Percentiles rank a stretch among this genome's conserved stretches.
Conservation (phyloP, 2,329 filamentous ascomycete species). For the Dactylellina leptospora region DNA sequence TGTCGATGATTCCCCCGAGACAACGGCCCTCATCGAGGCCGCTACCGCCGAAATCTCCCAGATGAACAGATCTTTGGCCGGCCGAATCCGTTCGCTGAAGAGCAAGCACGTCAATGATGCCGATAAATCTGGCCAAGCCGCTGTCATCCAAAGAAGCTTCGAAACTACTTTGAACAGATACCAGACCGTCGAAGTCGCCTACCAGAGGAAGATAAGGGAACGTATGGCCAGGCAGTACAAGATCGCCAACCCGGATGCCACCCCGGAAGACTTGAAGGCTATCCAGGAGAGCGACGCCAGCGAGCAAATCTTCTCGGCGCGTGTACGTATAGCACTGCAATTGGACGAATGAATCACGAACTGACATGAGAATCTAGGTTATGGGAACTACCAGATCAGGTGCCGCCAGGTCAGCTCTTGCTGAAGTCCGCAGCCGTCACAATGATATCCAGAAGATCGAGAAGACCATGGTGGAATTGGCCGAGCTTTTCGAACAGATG, state of each 20-base stretch:
- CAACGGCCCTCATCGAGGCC: constrained; percentile 74
- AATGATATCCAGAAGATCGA: constrained; percentile 91
- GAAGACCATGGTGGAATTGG: constrained; percentile 84
- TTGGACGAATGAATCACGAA: constrained; percentile 4
- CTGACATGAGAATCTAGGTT: constrained; percentile 14
- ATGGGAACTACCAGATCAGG: constrained; percentile 72
- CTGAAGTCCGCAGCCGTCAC: constrained; percentile 83
- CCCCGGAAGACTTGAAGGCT: constrained; percentile 77
- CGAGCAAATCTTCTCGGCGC: constrained; percentile 86
- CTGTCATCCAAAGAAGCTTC: constrained; percentile 79
- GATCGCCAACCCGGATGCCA: constrained; percentile 84
- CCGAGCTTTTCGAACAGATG: constrained; percentile 88
- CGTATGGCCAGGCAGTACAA: constrained; percentile 89
- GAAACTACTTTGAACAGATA: constrained; percentile 83
- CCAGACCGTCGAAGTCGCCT: constrained; percentile 80
- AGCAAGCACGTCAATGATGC: constrained; percentile 77
- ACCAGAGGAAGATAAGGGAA: constrained; percentile 79
- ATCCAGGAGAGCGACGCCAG: constrained; percentile 74
- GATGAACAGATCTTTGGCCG: constrained; percentile 79
- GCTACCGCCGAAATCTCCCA: constrained; percentile 83
- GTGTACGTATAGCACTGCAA: constrained; percentile 62
- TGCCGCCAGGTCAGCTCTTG: constrained; percentile 79
- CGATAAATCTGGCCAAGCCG: constrained; percentile 81
- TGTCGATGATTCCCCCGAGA: constrained; percentile 73
- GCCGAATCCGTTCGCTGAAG: constrained; percentile 83